phyloP scores from a whole-genome alignment of 495 filamentous ascomycete species.

The Hypomontagnella monticulosa region DNA sequence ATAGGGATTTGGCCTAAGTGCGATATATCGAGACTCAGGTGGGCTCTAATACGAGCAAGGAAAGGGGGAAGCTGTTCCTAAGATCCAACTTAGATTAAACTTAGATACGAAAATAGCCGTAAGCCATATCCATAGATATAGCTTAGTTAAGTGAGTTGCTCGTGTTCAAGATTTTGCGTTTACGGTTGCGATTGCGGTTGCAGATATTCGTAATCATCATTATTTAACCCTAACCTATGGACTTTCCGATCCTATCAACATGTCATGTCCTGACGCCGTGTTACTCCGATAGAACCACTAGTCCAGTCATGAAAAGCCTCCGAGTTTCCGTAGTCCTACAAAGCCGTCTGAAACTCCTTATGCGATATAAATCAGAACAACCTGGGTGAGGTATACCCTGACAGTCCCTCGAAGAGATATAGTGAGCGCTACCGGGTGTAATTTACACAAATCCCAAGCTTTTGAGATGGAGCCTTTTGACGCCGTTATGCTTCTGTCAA shows the following conservation, averaged over 20 bases:
- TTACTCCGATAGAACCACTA: constrained; percentile 12
- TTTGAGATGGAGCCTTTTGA: constrained; percentile 9
- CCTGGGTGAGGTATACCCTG: background rate
- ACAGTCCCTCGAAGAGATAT: background rate
- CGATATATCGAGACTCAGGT: background rate
- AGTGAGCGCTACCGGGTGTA: background rate
- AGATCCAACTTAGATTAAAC: background rate
- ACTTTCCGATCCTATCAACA: constrained; percentile 11
- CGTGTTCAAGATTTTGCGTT: background rate
- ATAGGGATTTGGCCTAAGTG: background rate
- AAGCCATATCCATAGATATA: no score
- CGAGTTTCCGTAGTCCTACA: constrained; percentile 18
- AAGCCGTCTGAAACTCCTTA: constrained; percentile 15
- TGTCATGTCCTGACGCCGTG: constrained; percentile 1
- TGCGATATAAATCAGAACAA: constrained; percentile 13
- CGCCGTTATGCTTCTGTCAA: constrained; percentile 18
- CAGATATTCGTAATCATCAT: constrained; percentile 31
- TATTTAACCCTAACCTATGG: constrained; percentile 20
- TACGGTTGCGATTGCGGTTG: background rate
- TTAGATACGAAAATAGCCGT: no score
- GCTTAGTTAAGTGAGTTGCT: no score
- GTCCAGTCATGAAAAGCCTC: background rate
- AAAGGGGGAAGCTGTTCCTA: constrained; percentile 1
- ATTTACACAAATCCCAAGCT: constrained; percentile 11
- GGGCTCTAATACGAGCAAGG: background rate